Conservation (phyloP, 116 monocot species). For the Posidonia oceanica region DNA sequence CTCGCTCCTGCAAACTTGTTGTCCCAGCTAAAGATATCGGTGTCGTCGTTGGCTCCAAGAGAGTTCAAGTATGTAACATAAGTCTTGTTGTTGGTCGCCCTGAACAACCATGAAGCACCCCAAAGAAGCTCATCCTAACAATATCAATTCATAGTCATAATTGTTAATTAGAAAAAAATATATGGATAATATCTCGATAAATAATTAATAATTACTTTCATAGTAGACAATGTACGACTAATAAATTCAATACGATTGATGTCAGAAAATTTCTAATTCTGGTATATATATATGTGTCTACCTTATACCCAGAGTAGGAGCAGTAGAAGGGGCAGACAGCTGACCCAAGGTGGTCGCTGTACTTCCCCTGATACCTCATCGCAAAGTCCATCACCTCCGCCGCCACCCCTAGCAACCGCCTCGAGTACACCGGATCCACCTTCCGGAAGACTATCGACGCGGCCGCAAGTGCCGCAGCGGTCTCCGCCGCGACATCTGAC, state of each 20-base stretch:
- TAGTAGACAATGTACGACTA: too few species aligned
- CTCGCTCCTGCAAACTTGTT: conserved; percentile 35
- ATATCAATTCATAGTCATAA: not conserved
- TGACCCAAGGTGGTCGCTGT: conserved; percentile 38
- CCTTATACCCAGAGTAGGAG: conserved; percentile 40
- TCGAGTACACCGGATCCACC: conserved; percentile 27
- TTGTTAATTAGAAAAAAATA: not conserved
- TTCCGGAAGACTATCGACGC: conserved; percentile 41
- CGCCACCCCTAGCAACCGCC: conserved; percentile 18
- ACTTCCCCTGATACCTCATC: conserved; percentile 30
- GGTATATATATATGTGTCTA: not conserved
- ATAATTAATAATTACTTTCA: too few species aligned
- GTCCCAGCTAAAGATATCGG: conserved; percentile 55
- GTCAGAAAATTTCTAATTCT: not conserved
- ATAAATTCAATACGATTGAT: too few species aligned
- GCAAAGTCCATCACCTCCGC: conserved; percentile 37
- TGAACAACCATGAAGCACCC: conserved; percentile 53
- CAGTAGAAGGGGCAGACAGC: conserved; percentile 58
- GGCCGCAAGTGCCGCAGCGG: conserved; percentile 59
- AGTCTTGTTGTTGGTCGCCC: conserved; percentile 28
- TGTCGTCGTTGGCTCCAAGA: conserved; percentile 16
- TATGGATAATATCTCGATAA: too few species aligned
- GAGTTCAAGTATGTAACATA: conserved; percentile 29
- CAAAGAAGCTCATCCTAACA: conserved; percentile 57
- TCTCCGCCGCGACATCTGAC: conserved; percentile 57